Evolutionary conservation across 2,329 filamentous ascomycete genomes (phyloP), one percentile per base, ranked within the genome.

Genomic region (Colletotrichum endophyticum): DNA sequence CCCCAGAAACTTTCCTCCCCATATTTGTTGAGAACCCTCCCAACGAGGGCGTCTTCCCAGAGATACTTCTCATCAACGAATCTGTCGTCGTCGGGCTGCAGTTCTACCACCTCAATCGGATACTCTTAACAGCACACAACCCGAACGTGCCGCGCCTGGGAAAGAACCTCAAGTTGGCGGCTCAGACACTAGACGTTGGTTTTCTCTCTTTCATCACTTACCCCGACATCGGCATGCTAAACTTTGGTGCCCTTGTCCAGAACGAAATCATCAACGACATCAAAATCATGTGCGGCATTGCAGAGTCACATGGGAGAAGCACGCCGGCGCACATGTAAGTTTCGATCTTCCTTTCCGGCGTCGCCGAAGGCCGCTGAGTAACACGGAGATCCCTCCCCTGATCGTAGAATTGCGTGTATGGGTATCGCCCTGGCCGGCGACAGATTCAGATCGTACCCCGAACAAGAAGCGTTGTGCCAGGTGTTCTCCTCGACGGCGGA

Each of bases 401-500:
- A 15, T 7, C 59, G 8, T 12, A 82, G 81, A 71, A 79, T 79
- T 11, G 80, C 79, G 6, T 81, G 78, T 15, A 78, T 83, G 1
- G 81, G 81, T 1, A 83, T 83, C 1, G 79, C 80, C 0, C 80
- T 82, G 79, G 82, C 79, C 3, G 86, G 86, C 4, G 85, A 87
- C 70, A 82, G 84, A 30, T 87, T 87, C 68, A 81, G 78, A 2
- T 80, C 82, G 6, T 77, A 78, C 7, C 76, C 75, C 11, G 86
- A 87, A 62, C 86, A 87, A 67, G 81, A 85, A 59, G 84, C 83
- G 5, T 76, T 87, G 2, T 79, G 85, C 8, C 78, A 81, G 5
- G 77, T 87, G 6, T 77, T 87, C 28, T 75, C 79, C 9, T 82
- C 80, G 16, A 84, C 83, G 13, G 81, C 66, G 5, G 67, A 36